Evolutionary conservation across 2,329 filamentous ascomycete species (phyloP).

Genomic region (Ophiostoma ips): DNA sequence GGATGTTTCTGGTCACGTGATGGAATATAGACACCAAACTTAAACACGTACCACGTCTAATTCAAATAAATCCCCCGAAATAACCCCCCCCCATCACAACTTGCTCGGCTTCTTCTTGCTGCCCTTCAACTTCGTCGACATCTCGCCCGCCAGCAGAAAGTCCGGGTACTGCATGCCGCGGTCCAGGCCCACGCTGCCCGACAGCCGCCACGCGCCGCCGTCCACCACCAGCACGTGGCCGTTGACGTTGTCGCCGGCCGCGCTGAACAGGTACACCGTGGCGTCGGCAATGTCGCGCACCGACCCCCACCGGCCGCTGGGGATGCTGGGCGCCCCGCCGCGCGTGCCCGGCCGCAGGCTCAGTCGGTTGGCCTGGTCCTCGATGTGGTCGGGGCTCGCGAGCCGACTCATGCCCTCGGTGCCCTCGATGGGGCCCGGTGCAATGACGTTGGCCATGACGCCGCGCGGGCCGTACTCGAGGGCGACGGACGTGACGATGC

Average conservation of each 20-base stretch:
- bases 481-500: constrained; percentile 63
- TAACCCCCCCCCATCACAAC: constrained; percentile 3
- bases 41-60: too few species aligned
- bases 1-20: too few species aligned
- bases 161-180: constrained; percentile 37
- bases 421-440: constrained; percentile 70
- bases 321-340: constrained; percentile 37
- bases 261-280: constrained; percentile 77
- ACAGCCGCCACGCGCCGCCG: constrained; percentile 42
- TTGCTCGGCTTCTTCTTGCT: constrained; percentile 21
- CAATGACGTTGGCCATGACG: constrained; percentile 75
- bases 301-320: constrained; percentile 61
- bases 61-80: not conserved
- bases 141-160: constrained; percentile 28
- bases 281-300: constrained; percentile 86
- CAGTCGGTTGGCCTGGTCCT: constrained; percentile 8
- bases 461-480: constrained; percentile 85
- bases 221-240: constrained; percentile 69
- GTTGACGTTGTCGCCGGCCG: constrained; percentile 75
- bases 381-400: constrained; percentile 21
- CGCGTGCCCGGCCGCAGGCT: constrained; percentile 16
- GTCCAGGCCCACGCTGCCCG: constrained; percentile 35
- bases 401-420: constrained; percentile 70
- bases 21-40: too few species aligned
- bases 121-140: constrained; percentile 26